These are phyloP conservation scores for Polytolypa hystricis DNA, from an alignment of 2,329 filamentous ascomycete genomes.

Conservation along the genomic window DNA sequence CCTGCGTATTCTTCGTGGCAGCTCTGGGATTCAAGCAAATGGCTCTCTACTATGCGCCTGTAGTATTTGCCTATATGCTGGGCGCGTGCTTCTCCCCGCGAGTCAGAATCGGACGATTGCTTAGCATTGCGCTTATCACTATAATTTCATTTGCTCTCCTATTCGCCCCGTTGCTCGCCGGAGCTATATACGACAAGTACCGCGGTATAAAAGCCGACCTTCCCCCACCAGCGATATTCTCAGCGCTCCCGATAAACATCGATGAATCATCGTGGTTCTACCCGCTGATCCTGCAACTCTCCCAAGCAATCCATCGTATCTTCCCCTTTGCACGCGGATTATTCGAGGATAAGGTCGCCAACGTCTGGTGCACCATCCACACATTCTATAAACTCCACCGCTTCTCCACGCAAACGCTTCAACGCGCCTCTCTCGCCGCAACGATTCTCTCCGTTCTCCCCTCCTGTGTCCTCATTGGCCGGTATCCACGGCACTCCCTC, in stretches of 20 bases:
- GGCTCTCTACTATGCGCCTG: constrained; percentile 93
- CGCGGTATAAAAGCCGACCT: constrained; percentile 52
- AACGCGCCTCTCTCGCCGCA: constrained; percentile 60
- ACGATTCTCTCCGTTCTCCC: constrained; percentile 69
- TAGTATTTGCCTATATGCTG: constrained; percentile 82
- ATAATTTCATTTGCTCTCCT: constrained; percentile 61
- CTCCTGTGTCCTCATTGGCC: constrained; percentile 67
- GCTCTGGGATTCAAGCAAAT: constrained; percentile 98
- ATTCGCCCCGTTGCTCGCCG: constrained; percentile 62
- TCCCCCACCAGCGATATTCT: constrained; percentile 51
- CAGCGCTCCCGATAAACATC: constrained; percentile 46
- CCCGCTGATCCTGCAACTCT: constrained; percentile 62
- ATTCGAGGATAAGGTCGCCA: constrained; percentile 98
- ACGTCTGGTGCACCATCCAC: constrained; percentile 92
- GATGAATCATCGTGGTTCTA: constrained; percentile 60
- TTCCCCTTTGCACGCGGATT: constrained; percentile 93
- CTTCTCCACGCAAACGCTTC: constrained; percentile 60
- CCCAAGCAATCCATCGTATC: constrained; percentile 79
- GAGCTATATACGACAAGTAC: constrained; percentile 57
- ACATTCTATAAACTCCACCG: constrained; percentile 77
- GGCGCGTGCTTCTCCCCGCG: constrained; percentile 73
- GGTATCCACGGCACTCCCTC: constrained; percentile 64
- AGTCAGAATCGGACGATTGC: constrained; percentile 55
- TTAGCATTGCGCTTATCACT: constrained; percentile 66
- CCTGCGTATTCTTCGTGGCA: constrained; percentile 83